Evolutionary conservation across 257 asterid genomes (phyloP).

Genomic region (Ilex asprella): DNA sequence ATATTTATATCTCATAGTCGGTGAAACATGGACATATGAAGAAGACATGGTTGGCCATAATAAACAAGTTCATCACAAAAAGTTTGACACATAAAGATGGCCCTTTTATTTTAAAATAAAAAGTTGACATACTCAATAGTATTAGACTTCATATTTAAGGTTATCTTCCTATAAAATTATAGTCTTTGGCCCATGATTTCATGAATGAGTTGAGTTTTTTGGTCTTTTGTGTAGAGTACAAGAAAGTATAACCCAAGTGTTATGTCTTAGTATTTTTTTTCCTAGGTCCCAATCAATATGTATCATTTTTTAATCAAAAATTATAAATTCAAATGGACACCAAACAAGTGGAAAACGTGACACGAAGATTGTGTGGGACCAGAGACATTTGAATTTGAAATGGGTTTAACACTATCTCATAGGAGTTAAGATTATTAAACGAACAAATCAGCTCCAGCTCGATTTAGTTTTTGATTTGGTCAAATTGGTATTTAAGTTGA

Average conservation of each 20-base stretch:
- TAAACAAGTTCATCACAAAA: slow-evolving; percentile 18
- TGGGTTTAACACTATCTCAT: too few relatives aligned
- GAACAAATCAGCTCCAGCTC: too few relatives aligned
- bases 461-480: too few relatives aligned
- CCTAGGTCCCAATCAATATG: too few relatives aligned
- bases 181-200: slow-evolving; percentile 12
- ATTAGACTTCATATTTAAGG: slow-evolving; percentile 11
- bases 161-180: slow-evolving; percentile 26
- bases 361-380: neutral
- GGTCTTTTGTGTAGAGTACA: slow-evolving; percentile 17
- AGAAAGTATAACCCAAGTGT: neutral
- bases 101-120: slow-evolving; percentile 2
- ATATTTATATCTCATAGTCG: slow-evolving; percentile 1
- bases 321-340: too few relatives aligned
- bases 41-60: slow-evolving; percentile 30
- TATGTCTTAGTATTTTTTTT: too few relatives aligned
- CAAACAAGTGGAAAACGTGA: slow-evolving; percentile 9
- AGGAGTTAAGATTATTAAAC: too few relatives aligned
- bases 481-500: too few relatives aligned
- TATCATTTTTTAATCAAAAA: too few relatives aligned
- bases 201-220: neutral
- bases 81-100: slow-evolving; percentile 28
- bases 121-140: slow-evolving; percentile 7
- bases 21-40: slow-evolving; percentile 20
- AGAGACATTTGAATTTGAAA: too few relatives aligned